These are phyloP conservation scores for Diplotaxis tenuifolia DNA, from an alignment of 345 rosid species.

Conservation along the genomic window DNA sequence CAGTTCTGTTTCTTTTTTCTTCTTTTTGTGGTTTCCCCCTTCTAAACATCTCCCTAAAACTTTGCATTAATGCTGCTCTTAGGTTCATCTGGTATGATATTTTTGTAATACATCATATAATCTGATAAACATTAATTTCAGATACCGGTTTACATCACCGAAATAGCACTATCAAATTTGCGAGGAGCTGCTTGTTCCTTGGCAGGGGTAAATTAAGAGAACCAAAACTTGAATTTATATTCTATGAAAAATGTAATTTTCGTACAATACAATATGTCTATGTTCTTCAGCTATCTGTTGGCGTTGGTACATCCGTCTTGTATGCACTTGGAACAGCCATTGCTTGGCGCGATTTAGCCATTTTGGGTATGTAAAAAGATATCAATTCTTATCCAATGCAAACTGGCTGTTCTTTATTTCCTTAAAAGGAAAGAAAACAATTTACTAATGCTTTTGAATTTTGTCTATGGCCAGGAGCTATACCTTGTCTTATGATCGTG, in stretches of 20 bases:
- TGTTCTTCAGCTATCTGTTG: slow-evolving; percentile 23
- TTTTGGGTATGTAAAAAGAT: slow-evolving; percentile 14
- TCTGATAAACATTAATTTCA: not conserved
- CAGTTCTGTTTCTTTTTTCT: too few species aligned
- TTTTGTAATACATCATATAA: not conserved
- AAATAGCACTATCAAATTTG: slow-evolving; percentile 30
- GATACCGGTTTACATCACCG: slow-evolving; percentile 37
- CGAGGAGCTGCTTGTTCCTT: slow-evolving; percentile 36
- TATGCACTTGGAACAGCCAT: slow-evolving; percentile 30
- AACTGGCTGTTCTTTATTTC: not conserved
- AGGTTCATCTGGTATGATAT: not conserved
- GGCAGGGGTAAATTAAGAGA: slow-evolving; percentile 19
- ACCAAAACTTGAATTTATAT: not conserved
- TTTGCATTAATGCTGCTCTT: too few species aligned
- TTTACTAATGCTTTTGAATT: slow-evolving; percentile 3
- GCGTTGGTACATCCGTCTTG: slow-evolving; percentile 26
- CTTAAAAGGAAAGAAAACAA: slow-evolving; percentile 6
- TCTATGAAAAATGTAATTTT: not conserved
- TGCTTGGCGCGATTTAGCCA: slow-evolving; percentile 36
- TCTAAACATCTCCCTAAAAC: too few species aligned
- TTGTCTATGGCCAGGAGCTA: slow-evolving; percentile 14
- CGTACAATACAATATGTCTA: not conserved
- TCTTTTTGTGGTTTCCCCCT: too few species aligned
- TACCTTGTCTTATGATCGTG: slow-evolving; percentile 21
- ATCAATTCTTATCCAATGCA: not conserved